phyloP scores from a whole-genome alignment of 1,284 basidiomycete genomes.

The Thelephora terrestris region DNA sequence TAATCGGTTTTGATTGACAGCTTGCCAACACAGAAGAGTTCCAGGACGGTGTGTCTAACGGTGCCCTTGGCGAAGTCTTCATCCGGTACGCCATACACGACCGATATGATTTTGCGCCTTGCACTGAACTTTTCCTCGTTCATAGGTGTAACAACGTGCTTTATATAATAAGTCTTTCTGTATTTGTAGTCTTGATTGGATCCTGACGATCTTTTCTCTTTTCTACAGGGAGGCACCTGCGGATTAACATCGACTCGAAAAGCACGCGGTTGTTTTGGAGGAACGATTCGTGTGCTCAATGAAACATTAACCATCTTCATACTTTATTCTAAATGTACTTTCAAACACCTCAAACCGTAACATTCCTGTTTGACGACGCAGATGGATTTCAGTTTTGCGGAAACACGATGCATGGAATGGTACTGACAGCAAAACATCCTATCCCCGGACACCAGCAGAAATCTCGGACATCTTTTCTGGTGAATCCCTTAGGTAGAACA shows the following conservation, averaged over 20 bases:
- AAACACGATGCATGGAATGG: no score
- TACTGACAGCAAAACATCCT: not conserved
- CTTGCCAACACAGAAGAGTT: constrained; percentile 98
- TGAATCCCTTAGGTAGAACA: constrained; percentile 69
- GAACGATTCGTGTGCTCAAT: not conserved
- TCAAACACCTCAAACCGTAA: no score
- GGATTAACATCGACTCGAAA: constrained; percentile 20
- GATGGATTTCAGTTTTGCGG: no score
- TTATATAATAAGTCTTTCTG: constrained; percentile 72
- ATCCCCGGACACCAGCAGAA: constrained; percentile 40
- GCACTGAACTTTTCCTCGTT: constrained; percentile 5
- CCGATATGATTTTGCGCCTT: constrained; percentile 2
- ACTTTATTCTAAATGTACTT: not conserved
- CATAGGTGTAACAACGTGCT: constrained; percentile 82
- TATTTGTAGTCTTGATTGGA: constrained; percentile 1
- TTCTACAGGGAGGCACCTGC: constrained; percentile 61
- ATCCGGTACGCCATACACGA: constrained; percentile 59
- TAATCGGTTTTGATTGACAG: constrained; percentile 30
- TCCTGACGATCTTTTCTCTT: constrained; percentile 22
- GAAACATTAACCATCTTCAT: not conserved
- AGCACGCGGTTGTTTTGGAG: not conserved
- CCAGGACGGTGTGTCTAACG: constrained; percentile 93
- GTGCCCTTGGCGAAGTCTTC: constrained; percentile 95
- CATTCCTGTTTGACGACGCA: no score
- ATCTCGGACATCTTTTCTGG: constrained; percentile 76